Evolutionary conservation across 176 grass and related monocot species (phyloP).

Genomic region (sorghum (Sorghum bicolor)): Sorghum_bicolor_NCBIv3 NC_012871.2:56786001-56786500

Average conservation of each 20-base stretch:
- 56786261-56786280: background rate
- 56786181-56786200: background rate
- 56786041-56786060: background rate
- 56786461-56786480: background rate
- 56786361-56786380: too few relatives aligned
- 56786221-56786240: background rate
- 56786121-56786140: background rate
- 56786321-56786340: background rate
- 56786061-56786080: slow-evolving; percentile 37
- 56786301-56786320: background rate
- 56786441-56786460: background rate
- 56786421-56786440: background rate
- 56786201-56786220: background rate
- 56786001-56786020: background rate
- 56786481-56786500: background rate
- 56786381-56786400: background rate
- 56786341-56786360: too few relatives aligned
- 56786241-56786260: background rate
- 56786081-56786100: background rate
- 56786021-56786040: slow-evolving; percentile 26
- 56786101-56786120: too few relatives aligned
- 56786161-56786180: background rate
- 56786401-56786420: background rate
- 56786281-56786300: slow-evolving; percentile 5
- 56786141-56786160: background rate